Evolutionary conservation across 2,329 filamentous ascomycete species (phyloP).

Genomic region (Mycosphaerelloides madeirae): DNA sequence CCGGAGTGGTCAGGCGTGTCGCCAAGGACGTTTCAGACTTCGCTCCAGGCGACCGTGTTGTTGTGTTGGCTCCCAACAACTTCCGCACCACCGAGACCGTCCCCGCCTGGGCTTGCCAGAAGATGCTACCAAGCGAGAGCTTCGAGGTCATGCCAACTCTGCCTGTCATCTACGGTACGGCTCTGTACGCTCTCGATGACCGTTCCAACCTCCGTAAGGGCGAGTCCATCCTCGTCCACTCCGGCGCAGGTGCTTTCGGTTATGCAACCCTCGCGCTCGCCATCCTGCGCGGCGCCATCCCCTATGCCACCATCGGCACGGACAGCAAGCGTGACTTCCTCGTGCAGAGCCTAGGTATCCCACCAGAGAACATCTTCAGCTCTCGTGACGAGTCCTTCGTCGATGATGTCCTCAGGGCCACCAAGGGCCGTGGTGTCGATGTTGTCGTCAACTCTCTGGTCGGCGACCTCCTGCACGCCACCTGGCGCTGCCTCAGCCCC

Average conservation of each 20-base stretch:
- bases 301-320: constrained; percentile 28
- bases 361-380: constrained; percentile 30
- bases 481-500: constrained; percentile 26
- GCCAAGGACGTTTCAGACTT: constrained; percentile 11
- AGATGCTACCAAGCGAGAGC: constrained; percentile 5
- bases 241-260: constrained; percentile 25
- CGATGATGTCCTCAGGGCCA: constrained; percentile 15
- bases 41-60: constrained; percentile 15
- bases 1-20: constrained; percentile 11
- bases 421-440: constrained; percentile 31
- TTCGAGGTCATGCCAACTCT: constrained; percentile 19
- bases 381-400: constrained; percentile 27
- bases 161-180: constrained; percentile 20
- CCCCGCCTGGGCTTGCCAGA: too few relatives aligned
- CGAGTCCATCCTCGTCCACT: constrained; percentile 31
- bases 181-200: constrained; percentile 13
- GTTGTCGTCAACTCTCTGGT: constrained; percentile 31
- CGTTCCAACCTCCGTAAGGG: constrained; percentile 9
- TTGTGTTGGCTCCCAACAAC: neutral
- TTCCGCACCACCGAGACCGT: neutral
- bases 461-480: constrained; percentile 25
- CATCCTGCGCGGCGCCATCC: constrained; percentile 20
- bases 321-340: constrained; percentile 26
- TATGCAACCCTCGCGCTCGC: constrained; percentile 26
- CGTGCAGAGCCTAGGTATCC: constrained; percentile 23